Base-by-base conservation (phyloP, 805 yeast species). In the Candida rishiriensis region DNA sequence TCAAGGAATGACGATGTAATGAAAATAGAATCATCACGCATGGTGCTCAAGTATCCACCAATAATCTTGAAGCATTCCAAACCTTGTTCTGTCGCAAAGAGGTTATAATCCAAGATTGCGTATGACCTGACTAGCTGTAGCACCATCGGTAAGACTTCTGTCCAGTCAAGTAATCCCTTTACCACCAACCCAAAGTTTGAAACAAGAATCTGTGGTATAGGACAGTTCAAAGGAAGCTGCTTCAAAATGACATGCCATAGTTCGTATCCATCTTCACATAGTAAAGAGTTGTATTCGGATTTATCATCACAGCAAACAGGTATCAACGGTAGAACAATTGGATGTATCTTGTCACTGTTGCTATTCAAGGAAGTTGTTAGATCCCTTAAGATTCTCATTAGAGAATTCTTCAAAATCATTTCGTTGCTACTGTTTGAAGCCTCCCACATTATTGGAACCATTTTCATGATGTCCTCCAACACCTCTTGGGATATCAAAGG, bases 221-320 rank as follows among this genome's bases (percentile, higher is more conserved):
- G 52, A 4, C 45, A 40, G 12, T 57, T 49, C 1, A 52, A 34
- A 1, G 91, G 86, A 42, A 76, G 75, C 48, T 81, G 79, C 49
- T 79, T 85, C 41, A 88, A 59, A 2, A 85, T 60, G 1, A 83
- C 71, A n/a, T 76, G 69, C 96, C 96, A 88, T 35, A 90, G 68
- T 44, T 88, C 95, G 57, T 78, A 80, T 0, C 95, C 96, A 65
- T 90, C 97, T 58, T 90, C 97, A 15, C 83, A 73, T 10, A 90
- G 61, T 42, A 86, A 68, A 2, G 76, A 66, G 47, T 78, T 75
- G 41, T 67, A 70, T 17, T 73, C 73, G 0, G 88, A 76, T 16
- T 69, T 68, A 1, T 81, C 74, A 51, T 86, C 80, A 55, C 93
- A 83, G 38, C 84, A 76, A 8, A 70, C 64, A 11, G 68, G 65